Evolutionary conservation across 1,284 basidiomycete species (phyloP), one percentile per base, ranked within the genome.

Genomic region (Entoloma clypeatum): DNA sequence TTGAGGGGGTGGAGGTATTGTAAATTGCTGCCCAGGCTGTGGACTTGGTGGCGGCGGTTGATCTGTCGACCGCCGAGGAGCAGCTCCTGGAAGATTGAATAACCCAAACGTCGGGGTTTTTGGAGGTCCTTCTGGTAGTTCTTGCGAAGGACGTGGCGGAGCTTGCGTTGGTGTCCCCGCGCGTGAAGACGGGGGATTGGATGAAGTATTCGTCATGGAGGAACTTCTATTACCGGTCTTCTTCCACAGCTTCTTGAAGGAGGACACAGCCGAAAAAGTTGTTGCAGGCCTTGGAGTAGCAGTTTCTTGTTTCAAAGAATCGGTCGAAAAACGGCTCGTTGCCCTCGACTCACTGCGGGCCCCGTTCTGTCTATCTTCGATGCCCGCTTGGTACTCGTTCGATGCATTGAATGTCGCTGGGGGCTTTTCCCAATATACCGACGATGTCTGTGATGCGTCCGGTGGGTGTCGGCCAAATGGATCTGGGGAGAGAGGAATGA

Each of bases 401-500:
- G 32, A 39, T 10, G 28, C 31, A 32, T 24, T 42, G 30, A 43
- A 19, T 24, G 37, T 38, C 26, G 33, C 28, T 23, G 32, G 30
- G 11, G 23, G 24, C 11, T 26, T 41, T 9, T 73, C 69, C 71
- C 73, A 74, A 41, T 71, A 67, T 7, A 59, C 34, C 48, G 56
- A 54, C 22, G 60, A 55, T 30, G 52, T 48, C 28, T 51, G 56
- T 22, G 63, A 45, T 7, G 53, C 55, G 17, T 58, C 52, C 26
- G 72, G 69, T 13, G 85, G 71, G 53, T 75, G 81, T 18, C 85
- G 72, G 13, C 81, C 79, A 55, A 88, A 88, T 22, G 86, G 85
- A 62, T 88, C 86, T 6, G 86, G 82, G 5, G 85, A 85, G 14
- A 87, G 65, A 22, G 86, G 86, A 43, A 88, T 81, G 39, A 74